Conservation (phyloP, 257 asterid genomes). For the Salvia hispanica region DNA sequence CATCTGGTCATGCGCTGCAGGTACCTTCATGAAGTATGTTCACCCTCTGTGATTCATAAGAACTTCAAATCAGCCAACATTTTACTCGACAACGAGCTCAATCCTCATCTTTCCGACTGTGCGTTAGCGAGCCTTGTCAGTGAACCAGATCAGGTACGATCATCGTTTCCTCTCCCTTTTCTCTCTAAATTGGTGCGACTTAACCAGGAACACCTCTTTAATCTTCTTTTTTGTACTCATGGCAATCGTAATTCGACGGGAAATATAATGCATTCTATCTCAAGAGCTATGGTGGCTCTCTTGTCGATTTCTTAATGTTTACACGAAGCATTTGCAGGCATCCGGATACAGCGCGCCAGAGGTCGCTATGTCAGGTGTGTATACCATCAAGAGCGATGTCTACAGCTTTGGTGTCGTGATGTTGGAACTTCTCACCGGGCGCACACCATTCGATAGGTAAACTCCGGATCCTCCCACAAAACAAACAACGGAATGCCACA, state of each 20-base stretch:
- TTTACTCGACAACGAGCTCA: constrained; percentile 83
- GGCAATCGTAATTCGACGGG: background rate
- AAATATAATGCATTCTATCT: background rate
- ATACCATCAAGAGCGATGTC: constrained; percentile 84
- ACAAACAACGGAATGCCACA: background rate
- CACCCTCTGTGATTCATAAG: constrained; percentile 85
- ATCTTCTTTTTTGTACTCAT: background rate
- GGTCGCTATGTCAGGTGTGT: constrained; percentile 84
- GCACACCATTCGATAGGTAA: constrained; percentile 88
- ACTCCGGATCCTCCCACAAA: background rate
- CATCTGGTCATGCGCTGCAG: constrained; percentile 45
- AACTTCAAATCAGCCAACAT: constrained; percentile 86
- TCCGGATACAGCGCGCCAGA: constrained; percentile 92
- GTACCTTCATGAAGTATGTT: constrained; percentile 94
- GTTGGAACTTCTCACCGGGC: constrained; percentile 92
- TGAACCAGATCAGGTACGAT: constrained; percentile 75
- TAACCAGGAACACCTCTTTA: background rate
- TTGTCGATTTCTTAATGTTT: background rate
- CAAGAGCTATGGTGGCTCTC: background rate
- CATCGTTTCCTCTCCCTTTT: background rate
- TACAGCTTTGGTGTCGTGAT: constrained; percentile 95
- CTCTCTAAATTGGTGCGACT: background rate
- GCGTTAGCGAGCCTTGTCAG: constrained; percentile 74
- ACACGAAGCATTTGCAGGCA: constrained; percentile 49
- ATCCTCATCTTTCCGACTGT: constrained; percentile 91